Evolutionary conservation across 2,329 filamentous ascomycete species (phyloP).

Genomic region (Pseudopyrenochaeta lycopersici): DNA sequence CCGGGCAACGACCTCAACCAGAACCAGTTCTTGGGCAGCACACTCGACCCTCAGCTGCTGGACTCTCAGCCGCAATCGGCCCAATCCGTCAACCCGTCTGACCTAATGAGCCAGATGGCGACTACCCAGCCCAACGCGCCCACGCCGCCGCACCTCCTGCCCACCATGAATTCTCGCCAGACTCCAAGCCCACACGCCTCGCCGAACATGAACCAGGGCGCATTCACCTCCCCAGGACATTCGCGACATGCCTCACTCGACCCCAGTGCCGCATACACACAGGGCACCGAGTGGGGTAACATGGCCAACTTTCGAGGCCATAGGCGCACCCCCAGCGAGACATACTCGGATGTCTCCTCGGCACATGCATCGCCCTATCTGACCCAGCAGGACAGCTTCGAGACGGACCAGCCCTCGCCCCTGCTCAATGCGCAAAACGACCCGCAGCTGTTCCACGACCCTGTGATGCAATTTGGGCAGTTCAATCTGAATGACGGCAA

Average conservation of each 20-base stretch:
- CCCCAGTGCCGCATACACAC: conserved; percentile 67
- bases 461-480: conserved; percentile 75
- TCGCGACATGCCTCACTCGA: conserved; percentile 69
- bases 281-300: conserved; percentile 67
- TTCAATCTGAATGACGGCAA: conserved; percentile 72
- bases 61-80: conserved; percentile 52
- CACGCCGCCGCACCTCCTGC: conserved; percentile 66
- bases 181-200: conserved; percentile 63
- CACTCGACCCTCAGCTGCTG: conserved; percentile 56
- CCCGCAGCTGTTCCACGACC: conserved; percentile 74
- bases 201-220: conserved; percentile 62
- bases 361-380: conserved; percentile 85
- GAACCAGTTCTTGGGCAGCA: conserved; percentile 64
- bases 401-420: conserved; percentile 80
- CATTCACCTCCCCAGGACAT: conserved; percentile 63
- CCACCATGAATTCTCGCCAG: conserved; percentile 61
- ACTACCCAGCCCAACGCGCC: conserved; percentile 60
- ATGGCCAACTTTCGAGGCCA: conserved; percentile 78
- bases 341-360: conserved; percentile 86
- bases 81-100: conserved; percentile 56
- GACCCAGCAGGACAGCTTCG: conserved; percentile 79
- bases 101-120: conserved; percentile 61
- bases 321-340: conserved; percentile 83
- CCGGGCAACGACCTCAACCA: conserved; percentile 61
- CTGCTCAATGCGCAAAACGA: conserved; percentile 78